Evolutionary conservation across 169 alveolate species (phyloP).

Genomic region (Plasmodium coatneyi): DNA sequence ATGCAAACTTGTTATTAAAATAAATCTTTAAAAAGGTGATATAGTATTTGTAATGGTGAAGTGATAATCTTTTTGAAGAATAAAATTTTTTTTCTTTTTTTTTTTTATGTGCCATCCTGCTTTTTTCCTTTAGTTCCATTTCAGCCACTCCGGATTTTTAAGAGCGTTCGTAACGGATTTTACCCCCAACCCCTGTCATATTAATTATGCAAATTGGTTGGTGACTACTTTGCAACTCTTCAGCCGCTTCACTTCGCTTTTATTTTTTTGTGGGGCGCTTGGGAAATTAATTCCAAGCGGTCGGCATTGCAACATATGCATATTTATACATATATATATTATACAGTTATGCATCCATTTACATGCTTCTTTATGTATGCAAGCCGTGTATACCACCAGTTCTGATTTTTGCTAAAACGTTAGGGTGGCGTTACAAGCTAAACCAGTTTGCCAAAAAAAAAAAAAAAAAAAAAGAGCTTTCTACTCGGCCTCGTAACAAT

Average conservation of each 20-base stretch:
- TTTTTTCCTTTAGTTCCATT: background rate
- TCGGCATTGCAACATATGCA: background rate
- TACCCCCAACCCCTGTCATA: background rate
- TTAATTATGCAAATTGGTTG: background rate
- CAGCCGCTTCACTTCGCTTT: background rate
- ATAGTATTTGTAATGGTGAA: background rate
- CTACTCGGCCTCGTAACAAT: background rate
- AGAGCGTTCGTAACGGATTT: background rate
- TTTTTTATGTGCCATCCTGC: no score
- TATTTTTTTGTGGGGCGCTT: background rate
- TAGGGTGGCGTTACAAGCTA: background rate
- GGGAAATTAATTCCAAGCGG: background rate
- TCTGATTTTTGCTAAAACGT: background rate
- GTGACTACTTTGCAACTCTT: background rate
- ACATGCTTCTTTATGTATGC: background rate
- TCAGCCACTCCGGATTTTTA: background rate
- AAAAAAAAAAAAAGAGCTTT: background rate
- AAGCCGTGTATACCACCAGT: background rate
- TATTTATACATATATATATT: no score
- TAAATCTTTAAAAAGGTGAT: background rate
- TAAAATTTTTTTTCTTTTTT: background rate
- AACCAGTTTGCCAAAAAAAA: background rate
- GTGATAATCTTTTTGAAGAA: background rate
- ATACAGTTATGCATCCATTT: background rate
- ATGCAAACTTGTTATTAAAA: background rate